Base-by-base conservation (phyloP, 352 stramenopile species). In the Globisporangium paddicum region DNA sequence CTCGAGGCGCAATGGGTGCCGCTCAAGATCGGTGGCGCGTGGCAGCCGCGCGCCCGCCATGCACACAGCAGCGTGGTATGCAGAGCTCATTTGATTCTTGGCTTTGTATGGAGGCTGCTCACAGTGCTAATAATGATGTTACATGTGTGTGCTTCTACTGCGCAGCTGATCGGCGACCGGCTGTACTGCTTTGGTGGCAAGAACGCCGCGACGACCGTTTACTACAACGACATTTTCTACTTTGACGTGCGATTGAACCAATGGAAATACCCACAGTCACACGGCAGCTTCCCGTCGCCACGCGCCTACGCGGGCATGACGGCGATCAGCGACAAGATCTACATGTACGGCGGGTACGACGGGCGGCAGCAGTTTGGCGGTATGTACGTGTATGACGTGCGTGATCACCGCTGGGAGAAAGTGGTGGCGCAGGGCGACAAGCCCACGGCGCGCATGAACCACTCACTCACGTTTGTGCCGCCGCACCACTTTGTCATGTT, bases 201-300 rank as follows among this genome's bases (percentile, higher is more conserved):
- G 60, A 76, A 87, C 59, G 73, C 74, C 1, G 55, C 61, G 10
- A 67, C 66, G 8, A 72, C 69, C 26, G 62, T 35, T 13, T 89
- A 76, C 64, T 88, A 77, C 62, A 81, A 87, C 62, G 82, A 91
- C 58, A 69, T 91, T 18, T 89, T 91, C 56, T 89, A 86, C 67
- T 89, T 84, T 57, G 77, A 91, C 54, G 64, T 74, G 16, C 57
- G 55, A n/a, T 47, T 87, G 18, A 79, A 83, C 50, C 72, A 86
- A 58, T 91, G 82, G 82, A 56, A 69, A 4, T 68, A 78, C 19
- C 75, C 70, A 8, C 37, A 18, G 37, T 56, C 48, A 23, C 71
- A 23, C 18, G 78, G 80, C 13, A 71, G 55, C 13, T 23, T 58
- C 8, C 80, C 80, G 2, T 62, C 76, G 7, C 63, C 79, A 6